Conservation (phyloP, 2,329 filamentous ascomycete species). For the Orbilia ellipsospora region DNA sequence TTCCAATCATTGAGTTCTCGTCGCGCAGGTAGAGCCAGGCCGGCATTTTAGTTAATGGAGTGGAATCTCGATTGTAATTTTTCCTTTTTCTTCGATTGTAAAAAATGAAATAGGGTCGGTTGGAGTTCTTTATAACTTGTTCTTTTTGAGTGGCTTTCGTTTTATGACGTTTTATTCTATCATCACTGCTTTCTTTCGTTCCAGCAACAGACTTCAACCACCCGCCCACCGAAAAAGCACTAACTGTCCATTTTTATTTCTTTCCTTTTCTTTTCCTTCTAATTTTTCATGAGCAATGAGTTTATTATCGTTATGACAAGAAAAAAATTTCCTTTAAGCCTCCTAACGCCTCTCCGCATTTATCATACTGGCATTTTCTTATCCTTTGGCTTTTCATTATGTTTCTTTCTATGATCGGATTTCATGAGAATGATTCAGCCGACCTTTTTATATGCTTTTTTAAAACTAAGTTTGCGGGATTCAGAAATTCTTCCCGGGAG, state of each 20-base stretch:
- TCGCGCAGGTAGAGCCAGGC: not conserved
- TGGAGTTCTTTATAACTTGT: slow-evolving; percentile 41
- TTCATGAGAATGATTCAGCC: slow-evolving; percentile 27
- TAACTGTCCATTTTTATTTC: slow-evolving; percentile 8
- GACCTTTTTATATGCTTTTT: slow-evolving; percentile 1
- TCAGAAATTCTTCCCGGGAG: not conserved
- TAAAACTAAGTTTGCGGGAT: slow-evolving; percentile 5
- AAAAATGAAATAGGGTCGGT: slow-evolving; percentile 46
- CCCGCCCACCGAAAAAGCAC: slow-evolving; percentile 41
- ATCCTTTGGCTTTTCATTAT: not conserved
- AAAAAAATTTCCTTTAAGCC: slow-evolving; percentile 19
- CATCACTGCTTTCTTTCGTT: slow-evolving; percentile 6
- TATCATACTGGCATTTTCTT: not conserved
- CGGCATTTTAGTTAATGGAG: slow-evolving; percentile 18
- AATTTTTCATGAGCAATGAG: slow-evolving; percentile 28
- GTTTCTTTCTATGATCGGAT: slow-evolving; percentile 11
- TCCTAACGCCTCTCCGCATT: slow-evolving; percentile 26
- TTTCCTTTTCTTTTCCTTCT: not conserved
- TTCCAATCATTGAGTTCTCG: slow-evolving; percentile 32
- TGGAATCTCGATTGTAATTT: slow-evolving; percentile 19
- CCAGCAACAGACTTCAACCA: slow-evolving; percentile 18
- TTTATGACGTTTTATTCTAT: slow-evolving; percentile 13
- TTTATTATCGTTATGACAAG: slow-evolving; percentile 28
- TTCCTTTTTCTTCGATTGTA: slow-evolving; percentile 36
- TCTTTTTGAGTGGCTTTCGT: slow-evolving; percentile 36